These are phyloP conservation scores for Rhodotorula taiwanensis DNA, from an alignment of 768 basidiomycete species.

Conservation along the genomic window DNA sequence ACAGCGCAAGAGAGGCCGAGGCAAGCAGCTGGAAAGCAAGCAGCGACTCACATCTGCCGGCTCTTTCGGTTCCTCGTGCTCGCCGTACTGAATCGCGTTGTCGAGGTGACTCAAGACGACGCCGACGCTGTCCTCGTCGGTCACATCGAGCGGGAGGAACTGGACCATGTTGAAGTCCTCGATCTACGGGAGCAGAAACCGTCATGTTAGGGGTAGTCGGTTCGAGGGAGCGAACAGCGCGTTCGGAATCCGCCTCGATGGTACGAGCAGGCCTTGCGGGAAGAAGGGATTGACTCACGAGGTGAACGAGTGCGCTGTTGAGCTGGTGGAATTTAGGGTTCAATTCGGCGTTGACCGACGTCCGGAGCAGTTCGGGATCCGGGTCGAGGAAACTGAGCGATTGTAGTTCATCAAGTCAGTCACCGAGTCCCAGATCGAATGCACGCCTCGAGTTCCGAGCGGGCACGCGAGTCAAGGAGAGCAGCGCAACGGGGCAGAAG, in stretches of 20 bases:
- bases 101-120: conserved; percentile 91
- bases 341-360: conserved; percentile 50
- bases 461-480: too few species aligned
- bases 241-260: too few species aligned
- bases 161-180: conserved; percentile 97
- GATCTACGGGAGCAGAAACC: conserved; percentile 55
- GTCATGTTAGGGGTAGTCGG: not conserved
- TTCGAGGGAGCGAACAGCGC: too few species aligned
- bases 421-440: too few species aligned
- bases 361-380: conserved; percentile 74
- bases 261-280: too few species aligned
- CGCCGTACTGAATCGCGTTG: conserved; percentile 73
- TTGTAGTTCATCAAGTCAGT: too few species aligned
- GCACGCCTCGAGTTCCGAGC: too few species aligned
- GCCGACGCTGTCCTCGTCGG: conserved; percentile 80
- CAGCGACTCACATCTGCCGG: conserved; percentile 18
- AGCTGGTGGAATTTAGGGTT: conserved; percentile 83
- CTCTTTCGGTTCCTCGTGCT: conserved; percentile 80
- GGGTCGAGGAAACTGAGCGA: conserved; percentile 96
- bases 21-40: not conserved
- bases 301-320: conserved; percentile 88
- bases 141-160: conserved; percentile 88
- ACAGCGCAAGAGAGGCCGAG: too few species aligned
- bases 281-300: conserved; percentile 54
- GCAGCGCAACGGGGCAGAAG: not conserved